Evolutionary conservation across 176 grass and related monocot species (phyloP).

Genomic region (Aegilops bicornis): DNA sequence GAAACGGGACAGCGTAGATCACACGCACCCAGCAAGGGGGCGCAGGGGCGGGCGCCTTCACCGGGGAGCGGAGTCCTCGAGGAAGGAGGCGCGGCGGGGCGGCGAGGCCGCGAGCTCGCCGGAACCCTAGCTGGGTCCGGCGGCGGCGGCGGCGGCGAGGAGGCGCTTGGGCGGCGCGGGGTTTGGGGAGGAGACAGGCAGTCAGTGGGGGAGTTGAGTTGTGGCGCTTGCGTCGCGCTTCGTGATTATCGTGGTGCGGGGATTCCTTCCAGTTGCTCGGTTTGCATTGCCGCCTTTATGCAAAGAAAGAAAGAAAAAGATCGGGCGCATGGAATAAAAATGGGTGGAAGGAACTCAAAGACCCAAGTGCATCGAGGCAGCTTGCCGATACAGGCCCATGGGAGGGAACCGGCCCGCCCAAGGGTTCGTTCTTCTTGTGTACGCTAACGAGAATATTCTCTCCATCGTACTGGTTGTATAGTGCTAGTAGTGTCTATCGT

Average conservation of each 20-base stretch:
- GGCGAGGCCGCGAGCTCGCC: conserved; percentile 16
- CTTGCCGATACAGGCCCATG: not conserved
- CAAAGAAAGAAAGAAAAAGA: not conserved
- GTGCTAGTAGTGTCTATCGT: not conserved
- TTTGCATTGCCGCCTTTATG: conserved; percentile 15
- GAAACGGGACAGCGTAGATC: not conserved
- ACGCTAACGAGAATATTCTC: not conserved
- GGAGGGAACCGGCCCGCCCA: not conserved
- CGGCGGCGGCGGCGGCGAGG: conserved; percentile 2
- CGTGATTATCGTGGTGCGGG: conserved; percentile 24
- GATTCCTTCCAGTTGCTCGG: conserved; percentile 22
- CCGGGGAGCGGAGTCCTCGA: not conserved
- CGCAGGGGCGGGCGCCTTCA: not conserved
- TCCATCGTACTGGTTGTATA: not conserved
- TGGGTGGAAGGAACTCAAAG: conserved; percentile 4
- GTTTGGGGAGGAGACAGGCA: not conserved
- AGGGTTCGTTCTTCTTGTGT: not conserved
- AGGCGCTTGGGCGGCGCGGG: conserved; percentile 1
- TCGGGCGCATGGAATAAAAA: conserved; percentile 10
- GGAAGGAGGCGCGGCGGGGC: not conserved
- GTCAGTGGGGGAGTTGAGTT: not conserved
- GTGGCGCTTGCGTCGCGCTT: not conserved
- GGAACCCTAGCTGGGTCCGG: conserved; percentile 28
- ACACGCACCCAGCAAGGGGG: not conserved
- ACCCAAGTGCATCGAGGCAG: not conserved